These are phyloP conservation scores for Aspergillus ustus DNA, from an alignment of 2,329 filamentous ascomycete genomes.

Conservation along the genomic window DNA sequence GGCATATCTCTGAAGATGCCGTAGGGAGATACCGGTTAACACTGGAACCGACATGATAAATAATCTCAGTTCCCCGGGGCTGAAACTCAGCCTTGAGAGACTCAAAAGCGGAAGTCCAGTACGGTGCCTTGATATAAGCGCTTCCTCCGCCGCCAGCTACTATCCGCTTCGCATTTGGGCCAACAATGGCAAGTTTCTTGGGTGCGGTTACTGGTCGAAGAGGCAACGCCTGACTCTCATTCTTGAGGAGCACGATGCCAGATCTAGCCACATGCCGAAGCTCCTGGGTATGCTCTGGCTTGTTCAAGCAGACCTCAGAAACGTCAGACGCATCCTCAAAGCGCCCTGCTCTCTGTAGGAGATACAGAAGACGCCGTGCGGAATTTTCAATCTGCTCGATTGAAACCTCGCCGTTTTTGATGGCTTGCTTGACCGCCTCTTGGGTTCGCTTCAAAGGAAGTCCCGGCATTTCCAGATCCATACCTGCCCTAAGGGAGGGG, in stretches of 20 bases:
- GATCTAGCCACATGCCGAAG: not conserved
- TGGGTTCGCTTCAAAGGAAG: not conserved
- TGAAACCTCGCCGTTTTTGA: not conserved
- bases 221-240: not conserved
- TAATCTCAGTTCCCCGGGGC: not conserved
- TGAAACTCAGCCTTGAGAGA: not conserved
- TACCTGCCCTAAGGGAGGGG: not conserved
- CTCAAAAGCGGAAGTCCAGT: not conserved
- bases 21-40: slow-evolving; percentile 8
- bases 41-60: not conserved
- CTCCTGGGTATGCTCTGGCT: not conserved
- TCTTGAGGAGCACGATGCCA: slow-evolving; percentile 1
- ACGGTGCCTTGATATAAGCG: not conserved
- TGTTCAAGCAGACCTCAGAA: not conserved
- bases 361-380: not conserved
- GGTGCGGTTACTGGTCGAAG: not conserved
- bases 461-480: not conserved
- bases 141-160: not conserved
- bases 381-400: not conserved
- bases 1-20: not conserved
- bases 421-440: not conserved
- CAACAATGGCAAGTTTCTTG: not conserved
- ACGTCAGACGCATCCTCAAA: not conserved
- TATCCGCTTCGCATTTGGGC: not conserved
- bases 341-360: not conserved